Evolutionary conservation across 768 basidiomycete genomes (phyloP), one percentile per base, ranked within the genome.

Genomic region (Lentinula boryana): DNA sequence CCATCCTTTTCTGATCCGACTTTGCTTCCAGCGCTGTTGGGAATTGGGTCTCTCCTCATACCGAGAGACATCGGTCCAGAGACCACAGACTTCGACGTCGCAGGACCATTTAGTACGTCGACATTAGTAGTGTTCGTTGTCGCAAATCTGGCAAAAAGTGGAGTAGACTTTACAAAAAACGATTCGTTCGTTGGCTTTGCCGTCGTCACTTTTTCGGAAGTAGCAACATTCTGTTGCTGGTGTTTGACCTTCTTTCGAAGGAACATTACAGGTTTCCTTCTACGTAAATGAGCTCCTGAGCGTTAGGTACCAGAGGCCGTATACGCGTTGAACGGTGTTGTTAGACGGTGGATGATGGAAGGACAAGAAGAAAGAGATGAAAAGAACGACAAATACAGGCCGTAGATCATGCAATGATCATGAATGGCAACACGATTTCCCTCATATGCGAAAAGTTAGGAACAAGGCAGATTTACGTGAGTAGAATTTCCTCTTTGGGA

Each of bases 141-240:
- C 27, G 58, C 18, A 33, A 59, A 59, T 59, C 58, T 15, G 21
- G 58, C 43, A 50, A 49, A 59, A 44, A 59, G 35, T n/a, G 58
- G 58, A 4, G 58, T 38, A 4, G 43, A 38, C 36, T 18, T 48
- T 18, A 18, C 7, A 8, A 15, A 21, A 44, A n/a, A n/a, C 8
- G 35, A 13, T 12, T 54, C 35, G 4, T 36, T 18, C 10, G 33
- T 40, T 8, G 35, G 33, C 53, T 38, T 54, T 33, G 35, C 15
- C 50, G 7, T 35, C 27, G 50, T 15, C n/a, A 35, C n/a, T 36
- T 33, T 21, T 36, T 36, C 33, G 10, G 53, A 38, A 36, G 53
- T 18, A 21, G 53, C 18, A 54, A 15, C 33, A 54, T 38, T 38
- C 16, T 33, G 33, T 21, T 54, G 33, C 35, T 54, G 32, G n/a